Percentiles rank a stretch among this genome's conserved stretches.
Evolutionary conservation across 768 basidiomycete genomes (phyloP).

Genomic region (Udeniomyces megalosporus): DNA sequence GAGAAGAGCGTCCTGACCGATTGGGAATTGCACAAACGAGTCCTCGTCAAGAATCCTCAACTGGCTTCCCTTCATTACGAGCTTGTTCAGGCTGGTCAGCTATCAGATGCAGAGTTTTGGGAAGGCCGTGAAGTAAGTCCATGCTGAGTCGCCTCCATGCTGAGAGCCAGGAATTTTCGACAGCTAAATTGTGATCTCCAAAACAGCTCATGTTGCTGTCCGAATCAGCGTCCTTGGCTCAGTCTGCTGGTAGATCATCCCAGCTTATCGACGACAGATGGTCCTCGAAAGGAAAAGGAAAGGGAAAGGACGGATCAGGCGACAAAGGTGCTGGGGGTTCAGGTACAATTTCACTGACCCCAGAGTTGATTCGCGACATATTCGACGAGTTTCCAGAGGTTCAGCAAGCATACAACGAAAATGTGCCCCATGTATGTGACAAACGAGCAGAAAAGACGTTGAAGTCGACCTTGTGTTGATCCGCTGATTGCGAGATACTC

Average conservation of each 20-base stretch:
- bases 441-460: too few relatives aligned
- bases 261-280: constrained; percentile 29
- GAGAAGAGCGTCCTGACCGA: constrained; percentile 15
- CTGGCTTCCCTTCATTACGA: constrained; percentile 69
- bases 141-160: too few relatives aligned
- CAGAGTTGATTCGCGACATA: constrained; percentile 73
- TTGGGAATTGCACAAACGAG: constrained; percentile 25
- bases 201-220: constrained; percentile 56
- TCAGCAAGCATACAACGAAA: constrained; percentile 76
- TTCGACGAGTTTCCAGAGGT: constrained; percentile 97
- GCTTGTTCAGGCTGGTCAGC: constrained; percentile 65
- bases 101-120: constrained; percentile 93
- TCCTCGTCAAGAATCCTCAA: constrained; percentile 61
- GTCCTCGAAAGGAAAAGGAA: constrained; percentile 26
- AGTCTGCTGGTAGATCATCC: constrained; percentile 28
- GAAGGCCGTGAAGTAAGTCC: constrained; percentile 69
- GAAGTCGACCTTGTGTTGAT: too few relatives aligned
- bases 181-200: too few relatives aligned
- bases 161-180: too few relatives aligned
- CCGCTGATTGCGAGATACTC: too few relatives aligned
- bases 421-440: constrained; percentile 64
- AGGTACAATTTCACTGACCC: constrained; percentile 20
- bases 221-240: constrained; percentile 30
- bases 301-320: constrained; percentile 1
- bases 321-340: background rate